Base-by-base conservation (phyloP, 768 basidiomycete species). In the Russula foetens region DNA sequence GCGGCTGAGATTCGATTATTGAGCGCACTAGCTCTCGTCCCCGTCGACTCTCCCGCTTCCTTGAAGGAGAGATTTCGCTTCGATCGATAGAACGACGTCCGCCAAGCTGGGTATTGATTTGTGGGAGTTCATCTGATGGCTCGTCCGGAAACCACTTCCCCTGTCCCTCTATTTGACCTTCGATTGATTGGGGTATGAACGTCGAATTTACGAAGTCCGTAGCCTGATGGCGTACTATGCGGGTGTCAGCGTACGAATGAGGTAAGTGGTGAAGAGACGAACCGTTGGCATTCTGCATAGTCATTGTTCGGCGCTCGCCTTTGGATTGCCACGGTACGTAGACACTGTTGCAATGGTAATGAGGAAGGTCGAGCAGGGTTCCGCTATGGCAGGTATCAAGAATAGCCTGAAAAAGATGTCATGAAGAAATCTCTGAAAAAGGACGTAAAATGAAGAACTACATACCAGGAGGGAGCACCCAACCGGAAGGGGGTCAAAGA, bases 321-420 rank as follows among this genome's bases (percentile, higher is more conserved):
- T 60, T 66, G 56, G 65, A 66, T 29, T 61, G 56, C 68, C 68
- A 68, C 6, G 68, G 69, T 23, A 64, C 63, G 59, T 66, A 69
- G 12, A 68, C 55, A 0, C 29, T 46, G 45, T 70, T 68, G 54
- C 69, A 70, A 15, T 64, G 49, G 45, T 67, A 54, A 47, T 70
- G 69, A 0, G 63, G 66, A 21, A 70, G 62, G 33, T 69, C 66
- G 11, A 71, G 64, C 9, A 71, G 9, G 0, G 70, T 71, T 24
- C 67, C 69, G 4, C 67, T 68, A 21, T 69, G 67, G 28, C 69
- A 69, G 2, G 66, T 61, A 50, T 71, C 69, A 47, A 71, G 64
- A 17, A 71, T 47, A 2, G 67, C 66, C 66, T 68, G 21, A 12
- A 46, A 7, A 15, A 39, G 3, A 29, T 31, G 26, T 3, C 9